phyloP scores from a whole-genome alignment of 495 filamentous ascomycete genomes.

The Hypoxylon cercidicola region DNA sequence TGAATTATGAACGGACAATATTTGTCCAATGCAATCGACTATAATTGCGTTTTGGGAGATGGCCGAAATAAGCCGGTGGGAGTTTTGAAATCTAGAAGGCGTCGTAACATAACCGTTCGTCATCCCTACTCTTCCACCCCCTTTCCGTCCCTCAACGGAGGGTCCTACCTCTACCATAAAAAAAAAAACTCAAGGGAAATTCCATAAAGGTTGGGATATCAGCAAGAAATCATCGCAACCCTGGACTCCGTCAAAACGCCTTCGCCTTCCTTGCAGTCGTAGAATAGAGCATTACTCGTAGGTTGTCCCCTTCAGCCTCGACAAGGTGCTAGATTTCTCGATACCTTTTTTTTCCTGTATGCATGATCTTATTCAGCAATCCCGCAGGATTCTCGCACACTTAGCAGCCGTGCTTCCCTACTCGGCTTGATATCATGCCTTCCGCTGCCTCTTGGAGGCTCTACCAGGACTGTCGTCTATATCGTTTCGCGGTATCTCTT shows the following conservation, averaged over 20 bases:
- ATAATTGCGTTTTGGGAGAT: conserved; percentile 24
- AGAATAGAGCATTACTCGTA: conserved; percentile 7
- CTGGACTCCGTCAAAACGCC: conserved; percentile 28
- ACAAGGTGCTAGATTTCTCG: neutral
- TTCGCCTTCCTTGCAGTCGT: conserved; percentile 8
- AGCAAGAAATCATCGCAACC: conserved; percentile 13
- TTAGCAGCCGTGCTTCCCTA: neutral
- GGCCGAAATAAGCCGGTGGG: neutral
- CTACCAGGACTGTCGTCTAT: conserved; percentile 51
- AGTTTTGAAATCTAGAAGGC: conserved; percentile 21
- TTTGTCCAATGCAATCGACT: conserved; percentile 23
- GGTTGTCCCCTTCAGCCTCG: neutral
- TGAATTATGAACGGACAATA: conserved; percentile 13
- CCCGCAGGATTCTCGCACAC: neutral
- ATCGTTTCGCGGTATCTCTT: conserved; percentile 56
- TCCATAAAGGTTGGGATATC: conserved; percentile 32
- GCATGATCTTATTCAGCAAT: neutral
- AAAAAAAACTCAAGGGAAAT: neutral
- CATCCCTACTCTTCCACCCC: conserved; percentile 5
- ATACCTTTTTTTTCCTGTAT: no score
- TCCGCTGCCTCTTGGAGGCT: conserved; percentile 53
- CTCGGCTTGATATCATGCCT: conserved; percentile 25
- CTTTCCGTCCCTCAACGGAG: conserved; percentile 4
- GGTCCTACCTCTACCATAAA: neutral
- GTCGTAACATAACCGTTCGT: conserved; percentile 9